Conservation (phyloP, 192 early-diverging fungal species). For the Mortierella hygrophila region DNA sequence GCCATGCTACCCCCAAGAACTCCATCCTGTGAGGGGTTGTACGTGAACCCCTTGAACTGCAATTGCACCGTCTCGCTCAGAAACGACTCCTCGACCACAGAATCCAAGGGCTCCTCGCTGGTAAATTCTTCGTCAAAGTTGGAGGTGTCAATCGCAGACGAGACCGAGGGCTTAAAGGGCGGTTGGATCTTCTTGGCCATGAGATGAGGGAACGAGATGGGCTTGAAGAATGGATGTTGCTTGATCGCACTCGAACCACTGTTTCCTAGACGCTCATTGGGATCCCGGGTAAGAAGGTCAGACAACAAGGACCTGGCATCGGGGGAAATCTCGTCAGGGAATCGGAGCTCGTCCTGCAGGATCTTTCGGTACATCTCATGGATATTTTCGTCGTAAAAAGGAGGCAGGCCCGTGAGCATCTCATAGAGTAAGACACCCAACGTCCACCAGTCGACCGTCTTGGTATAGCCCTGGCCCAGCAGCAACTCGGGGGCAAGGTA, state of each 20-base stretch:
- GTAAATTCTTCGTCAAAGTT: conserved; percentile 99
- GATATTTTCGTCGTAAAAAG: conserved; percentile 95
- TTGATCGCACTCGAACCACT: conserved; percentile 93
- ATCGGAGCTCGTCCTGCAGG: conserved; percentile 89
- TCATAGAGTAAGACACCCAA: conserved; percentile 93
- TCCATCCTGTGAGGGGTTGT: conserved; percentile 80
- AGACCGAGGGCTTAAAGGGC: conserved; percentile 92
- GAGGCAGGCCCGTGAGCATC: conserved; percentile 90
- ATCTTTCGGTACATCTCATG: conserved; percentile 97
- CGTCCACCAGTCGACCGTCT: conserved; percentile 98
- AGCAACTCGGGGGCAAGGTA: conserved; percentile 96
- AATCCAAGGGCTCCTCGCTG: conserved; percentile 92
- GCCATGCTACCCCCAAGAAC: conserved; percentile 70
- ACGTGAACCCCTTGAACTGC: conserved; percentile 97
- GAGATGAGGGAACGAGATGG: conserved; percentile 92
- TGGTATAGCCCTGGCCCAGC: conserved; percentile 87
- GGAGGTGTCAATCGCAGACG: conserved; percentile 91
- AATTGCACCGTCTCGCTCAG: conserved; percentile 92
- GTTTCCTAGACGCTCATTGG: conserved; percentile 85
- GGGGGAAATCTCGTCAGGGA: conserved; percentile 79
- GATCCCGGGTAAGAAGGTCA: conserved; percentile 85
- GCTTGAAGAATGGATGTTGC: conserved; percentile 92
- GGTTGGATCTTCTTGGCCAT: conserved; percentile 92
- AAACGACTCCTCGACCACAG: conserved; percentile 83
- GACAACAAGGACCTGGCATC: conserved; percentile 75